phyloP scores from a whole-genome alignment of 169 alveolate genomes.

The Plasmodium berghei region DNA sequence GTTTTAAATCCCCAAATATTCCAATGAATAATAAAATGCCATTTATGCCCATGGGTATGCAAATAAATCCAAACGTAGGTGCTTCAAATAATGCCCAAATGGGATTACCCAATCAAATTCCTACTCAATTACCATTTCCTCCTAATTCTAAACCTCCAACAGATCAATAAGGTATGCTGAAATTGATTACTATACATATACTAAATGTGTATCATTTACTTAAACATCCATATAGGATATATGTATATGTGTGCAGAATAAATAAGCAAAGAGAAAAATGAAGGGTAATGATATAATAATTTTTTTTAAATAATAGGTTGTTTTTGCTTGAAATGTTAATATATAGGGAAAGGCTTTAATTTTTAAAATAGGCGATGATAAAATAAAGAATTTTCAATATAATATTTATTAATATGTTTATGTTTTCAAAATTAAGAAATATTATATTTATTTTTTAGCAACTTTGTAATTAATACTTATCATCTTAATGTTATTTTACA shows the following conservation, averaged over 20 bases:
- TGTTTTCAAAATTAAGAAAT: too few relatives aligned
- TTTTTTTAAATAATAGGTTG: not conserved
- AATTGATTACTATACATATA: not conserved
- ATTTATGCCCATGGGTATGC: conserved; percentile 51
- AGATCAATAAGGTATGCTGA: not conserved
- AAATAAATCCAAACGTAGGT: conserved; percentile 10
- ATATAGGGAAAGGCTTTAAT: too few relatives aligned
- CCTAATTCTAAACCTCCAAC: conserved; percentile 10
- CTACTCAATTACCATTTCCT: conserved; percentile 28
- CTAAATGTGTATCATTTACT: not conserved
- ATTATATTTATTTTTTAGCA: too few relatives aligned
- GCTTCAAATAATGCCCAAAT: conserved; percentile 6
- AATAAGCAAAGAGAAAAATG: not conserved
- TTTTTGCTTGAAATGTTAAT: too few relatives aligned
- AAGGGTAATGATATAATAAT: not conserved
- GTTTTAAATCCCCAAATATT: conserved; percentile 33
- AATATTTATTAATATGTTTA: too few relatives aligned
- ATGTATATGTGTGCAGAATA: not conserved
- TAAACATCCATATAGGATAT: not conserved
- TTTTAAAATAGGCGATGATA: too few relatives aligned
- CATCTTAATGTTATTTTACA: too few relatives aligned
- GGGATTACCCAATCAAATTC: conserved; percentile 17
- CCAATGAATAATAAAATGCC: conserved; percentile 26
- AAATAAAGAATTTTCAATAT: too few relatives aligned
- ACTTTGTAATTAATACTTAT: too few relatives aligned